Base-by-base conservation (phyloP, 139 green algal genomes). In the Micromonas pusilla region DNA sequence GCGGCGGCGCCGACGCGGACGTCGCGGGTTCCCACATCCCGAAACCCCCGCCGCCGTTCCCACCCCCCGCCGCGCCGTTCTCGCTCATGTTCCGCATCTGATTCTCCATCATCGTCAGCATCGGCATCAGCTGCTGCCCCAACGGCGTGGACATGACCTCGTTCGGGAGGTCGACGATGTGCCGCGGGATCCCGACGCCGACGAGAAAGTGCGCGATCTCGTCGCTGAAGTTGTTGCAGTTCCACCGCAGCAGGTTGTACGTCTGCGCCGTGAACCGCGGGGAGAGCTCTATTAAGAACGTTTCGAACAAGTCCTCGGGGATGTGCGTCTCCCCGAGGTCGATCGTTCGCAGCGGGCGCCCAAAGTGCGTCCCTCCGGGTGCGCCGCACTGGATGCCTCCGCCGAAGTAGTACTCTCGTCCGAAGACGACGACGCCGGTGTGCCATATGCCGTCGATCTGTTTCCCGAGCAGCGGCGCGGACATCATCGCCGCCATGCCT, bases 161-260 rank as follows among this genome's bases (percentile, higher is more conserved):
- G 9, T 64, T n/a, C 25, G 74, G 74, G 23, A 80, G 39, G 19
- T 38, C 0, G 2, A 73, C 13, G n/a, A 80, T 80, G 31, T 80
- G 52, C 4, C 36, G 0, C 0, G 57, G 60, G 16, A 80, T 73
- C 20, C 33, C 38, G 4, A 21, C 6, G 21, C 74, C 74, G 52
- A 64, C 36, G 19, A 80, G 32, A 73, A 80, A 80, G 31, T 67
- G 33, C 31, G 21, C 21, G 0, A 39, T 3, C 60, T 80, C 74
- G 37, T 80, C 32, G 32, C 25, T 53, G 37, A 80, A 80, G 62
- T 80, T 72, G 74, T 80, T 80, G 60, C 74, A 80, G 31, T 80
- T 80, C 21, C 64, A 38, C 2, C 28, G 25, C 36, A 80, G 39
- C 26, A 80, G 66, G 66, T 28, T 73, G 62, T 80, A 80, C 62